Conservation (phyloP, 805 yeast genomes). For the Saturnispora quitensis region DNA sequence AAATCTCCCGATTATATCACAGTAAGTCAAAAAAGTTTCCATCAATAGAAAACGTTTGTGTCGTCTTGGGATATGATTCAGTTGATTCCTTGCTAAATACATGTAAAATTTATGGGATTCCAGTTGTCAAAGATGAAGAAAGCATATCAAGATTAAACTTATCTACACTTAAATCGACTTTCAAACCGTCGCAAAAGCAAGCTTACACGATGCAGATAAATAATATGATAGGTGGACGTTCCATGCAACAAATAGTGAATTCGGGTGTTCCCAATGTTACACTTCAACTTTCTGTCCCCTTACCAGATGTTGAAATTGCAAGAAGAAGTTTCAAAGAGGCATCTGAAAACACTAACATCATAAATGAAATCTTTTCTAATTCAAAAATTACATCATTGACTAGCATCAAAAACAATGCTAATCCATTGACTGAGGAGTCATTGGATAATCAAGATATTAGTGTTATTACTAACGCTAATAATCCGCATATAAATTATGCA, state of each 20-base stretch:
- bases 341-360: conserved; percentile 8
- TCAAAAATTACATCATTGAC: background rate
- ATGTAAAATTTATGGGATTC: conserved; percentile 56
- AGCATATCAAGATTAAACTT: conserved; percentile 30
- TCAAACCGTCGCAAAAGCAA: conserved; percentile 31
- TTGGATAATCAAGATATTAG: background rate
- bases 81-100: conserved; percentile 43
- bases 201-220: conserved; percentile 38
- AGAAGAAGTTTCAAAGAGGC: conserved; percentile 17
- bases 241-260: conserved; percentile 32
- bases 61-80: conserved; percentile 61
- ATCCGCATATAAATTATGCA: background rate
- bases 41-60: conserved; percentile 32
- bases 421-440: background rate
- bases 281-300: conserved; percentile 12
- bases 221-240: conserved; percentile 24
- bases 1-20: conserved; percentile 60
- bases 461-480: background rate
- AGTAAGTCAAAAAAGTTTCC: conserved; percentile 61
- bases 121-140: conserved; percentile 28
- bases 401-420: background rate
- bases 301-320: conserved; percentile 17
- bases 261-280: conserved; percentile 24
- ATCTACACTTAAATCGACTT: conserved; percentile 30
- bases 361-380: conserved; percentile 6